Evolutionary conservation across 2,329 filamentous ascomycete genomes (phyloP).

Genomic region (Alternaria incomplexa): DNA sequence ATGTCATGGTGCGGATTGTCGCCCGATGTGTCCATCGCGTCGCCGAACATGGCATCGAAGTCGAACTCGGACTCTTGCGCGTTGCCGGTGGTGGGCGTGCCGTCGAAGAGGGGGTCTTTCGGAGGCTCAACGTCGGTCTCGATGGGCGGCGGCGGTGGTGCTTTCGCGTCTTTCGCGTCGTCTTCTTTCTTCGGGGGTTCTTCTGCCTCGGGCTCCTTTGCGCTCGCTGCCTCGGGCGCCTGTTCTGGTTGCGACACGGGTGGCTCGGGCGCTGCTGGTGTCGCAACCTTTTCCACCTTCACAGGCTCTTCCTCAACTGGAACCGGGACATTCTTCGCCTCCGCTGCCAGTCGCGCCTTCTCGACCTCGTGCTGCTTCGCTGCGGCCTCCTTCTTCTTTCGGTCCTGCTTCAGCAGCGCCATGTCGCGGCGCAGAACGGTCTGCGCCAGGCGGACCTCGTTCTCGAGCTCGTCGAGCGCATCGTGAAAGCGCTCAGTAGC

Average conservation of each 20-base stretch:
- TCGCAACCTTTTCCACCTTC: constrained; percentile 20
- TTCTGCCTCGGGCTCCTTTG: constrained; percentile 15
- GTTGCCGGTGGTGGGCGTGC: constrained; percentile 35
- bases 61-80: constrained; percentile 48
- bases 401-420: constrained; percentile 43
- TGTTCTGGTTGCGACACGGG: constrained; percentile 2
- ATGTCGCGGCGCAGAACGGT: constrained; percentile 46
- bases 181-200: constrained; percentile 19
- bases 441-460: constrained; percentile 49
- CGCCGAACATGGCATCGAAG: constrained; percentile 46
- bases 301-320: constrained; percentile 12
- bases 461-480: constrained; percentile 59
- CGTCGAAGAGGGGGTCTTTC: constrained; percentile 40
- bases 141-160: constrained; percentile 15
- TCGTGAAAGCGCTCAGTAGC: constrained; percentile 55
- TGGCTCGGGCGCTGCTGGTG: constrained; percentile 17
- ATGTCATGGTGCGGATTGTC: constrained; percentile 26
- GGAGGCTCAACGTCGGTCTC: constrained; percentile 21
- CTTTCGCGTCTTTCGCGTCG: constrained; percentile 3
- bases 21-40: constrained; percentile 33
- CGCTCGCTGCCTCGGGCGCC: constrained; percentile 10
- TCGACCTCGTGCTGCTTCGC: constrained; percentile 41
- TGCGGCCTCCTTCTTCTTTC: constrained; percentile 45
- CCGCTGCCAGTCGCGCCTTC: constrained; percentile 38
- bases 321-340: constrained; percentile 22